phyloP scores from a whole-genome alignment of 2,329 filamentous ascomycete species.

The Exophiala aquamarina region DNA sequence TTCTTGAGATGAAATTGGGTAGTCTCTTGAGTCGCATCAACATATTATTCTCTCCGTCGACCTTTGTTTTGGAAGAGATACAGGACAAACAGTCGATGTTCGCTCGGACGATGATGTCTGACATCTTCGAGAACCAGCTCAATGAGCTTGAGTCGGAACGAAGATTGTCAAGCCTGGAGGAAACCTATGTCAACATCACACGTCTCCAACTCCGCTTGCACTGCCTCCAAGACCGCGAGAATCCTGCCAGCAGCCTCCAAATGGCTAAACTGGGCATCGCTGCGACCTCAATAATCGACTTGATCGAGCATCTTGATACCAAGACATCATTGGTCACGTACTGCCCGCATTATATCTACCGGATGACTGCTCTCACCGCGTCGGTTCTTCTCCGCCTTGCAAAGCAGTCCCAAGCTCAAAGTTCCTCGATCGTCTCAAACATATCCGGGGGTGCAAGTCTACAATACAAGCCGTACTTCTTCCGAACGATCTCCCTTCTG shows the following conservation, averaged over 20 bases:
- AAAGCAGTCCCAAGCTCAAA: slow-evolving; percentile 31
- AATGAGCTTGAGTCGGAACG: slow-evolving; percentile 36
- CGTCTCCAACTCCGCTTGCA: slow-evolving; percentile 2
- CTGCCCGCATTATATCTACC: slow-evolving; percentile 29
- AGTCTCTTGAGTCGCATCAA: slow-evolving; percentile 3
- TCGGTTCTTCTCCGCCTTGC: slow-evolving; percentile 35
- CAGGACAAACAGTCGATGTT: slow-evolving; percentile 38
- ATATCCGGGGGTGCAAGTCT: neutral
- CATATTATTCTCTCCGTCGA: slow-evolving; percentile 1
- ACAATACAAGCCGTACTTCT: slow-evolving; percentile 34
- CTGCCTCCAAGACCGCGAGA: slow-evolving; percentile 1
- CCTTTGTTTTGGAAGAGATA: slow-evolving; percentile 22
- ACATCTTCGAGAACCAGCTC: slow-evolving; percentile 35
- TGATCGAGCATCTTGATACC: neutral
- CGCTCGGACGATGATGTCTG: slow-evolving; percentile 35
- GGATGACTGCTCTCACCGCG: slow-evolving; percentile 32
- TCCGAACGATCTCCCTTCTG: slow-evolving; percentile 36
- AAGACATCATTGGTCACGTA: slow-evolving; percentile 2
- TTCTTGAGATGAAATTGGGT: slow-evolving; percentile 30
- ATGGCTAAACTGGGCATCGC: neutral
- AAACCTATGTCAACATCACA: slow-evolving; percentile 2
- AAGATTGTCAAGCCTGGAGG: slow-evolving; percentile 9
- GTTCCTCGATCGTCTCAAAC: slow-evolving; percentile 30
- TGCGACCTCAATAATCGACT: slow-evolving; percentile 3
- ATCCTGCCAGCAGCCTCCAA: slow-evolving; percentile 1